These are phyloP conservation scores for Hydnum rufescens DNA, from an alignment of 768 basidiomycete species.

Conservation along the genomic window DNA sequence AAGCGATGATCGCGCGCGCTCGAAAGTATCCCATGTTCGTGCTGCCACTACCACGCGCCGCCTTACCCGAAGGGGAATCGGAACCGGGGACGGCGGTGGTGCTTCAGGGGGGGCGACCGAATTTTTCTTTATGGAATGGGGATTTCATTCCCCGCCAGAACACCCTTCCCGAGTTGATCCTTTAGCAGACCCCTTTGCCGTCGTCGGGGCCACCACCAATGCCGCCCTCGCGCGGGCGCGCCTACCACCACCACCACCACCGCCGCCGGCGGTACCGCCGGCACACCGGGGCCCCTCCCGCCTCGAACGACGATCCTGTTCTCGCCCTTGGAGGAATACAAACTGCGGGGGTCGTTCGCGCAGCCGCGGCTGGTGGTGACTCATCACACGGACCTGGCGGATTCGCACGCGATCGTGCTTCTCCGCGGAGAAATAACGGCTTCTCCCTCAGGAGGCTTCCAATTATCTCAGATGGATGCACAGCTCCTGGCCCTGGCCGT, in stretches of 20 bases:
- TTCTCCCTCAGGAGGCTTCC: slow-evolving; percentile 31
- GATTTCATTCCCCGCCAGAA: slow-evolving; percentile 53
- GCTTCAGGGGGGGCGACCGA: slow-evolving; percentile 35
- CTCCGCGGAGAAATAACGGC: slow-evolving; percentile 84
- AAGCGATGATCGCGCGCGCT: slow-evolving; percentile 43
- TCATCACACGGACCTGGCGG: slow-evolving; percentile 73
- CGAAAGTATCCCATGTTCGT: slow-evolving; percentile 59
- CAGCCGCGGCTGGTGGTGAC: slow-evolving; percentile 84
- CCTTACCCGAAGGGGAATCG: slow-evolving; percentile 4
- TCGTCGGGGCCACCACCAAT: slow-evolving; percentile 21
- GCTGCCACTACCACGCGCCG: slow-evolving; percentile 51
- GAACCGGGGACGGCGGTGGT: slow-evolving; percentile 18
- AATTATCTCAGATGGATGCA: slow-evolving; percentile 64
- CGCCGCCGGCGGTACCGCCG: slow-evolving; percentile 9
- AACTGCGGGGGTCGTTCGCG: slow-evolving; percentile 60
- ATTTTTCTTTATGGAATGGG: slow-evolving; percentile 82
- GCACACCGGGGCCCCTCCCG: slow-evolving; percentile 26
- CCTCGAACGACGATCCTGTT: slow-evolving; percentile 55
- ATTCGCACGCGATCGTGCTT: slow-evolving; percentile 63
- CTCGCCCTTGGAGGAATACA: slow-evolving; percentile 88
- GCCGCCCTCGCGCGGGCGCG: slow-evolving; percentile 20
- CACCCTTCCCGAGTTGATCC: slow-evolving; percentile 23
- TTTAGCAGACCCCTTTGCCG: neutral
- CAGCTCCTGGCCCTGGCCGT: slow-evolving; percentile 61
- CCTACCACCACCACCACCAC: slow-evolving; percentile 12